Base-by-base conservation (phyloP, 2,329 filamentous ascomycete species). In the Fusarium lateritium region DNA sequence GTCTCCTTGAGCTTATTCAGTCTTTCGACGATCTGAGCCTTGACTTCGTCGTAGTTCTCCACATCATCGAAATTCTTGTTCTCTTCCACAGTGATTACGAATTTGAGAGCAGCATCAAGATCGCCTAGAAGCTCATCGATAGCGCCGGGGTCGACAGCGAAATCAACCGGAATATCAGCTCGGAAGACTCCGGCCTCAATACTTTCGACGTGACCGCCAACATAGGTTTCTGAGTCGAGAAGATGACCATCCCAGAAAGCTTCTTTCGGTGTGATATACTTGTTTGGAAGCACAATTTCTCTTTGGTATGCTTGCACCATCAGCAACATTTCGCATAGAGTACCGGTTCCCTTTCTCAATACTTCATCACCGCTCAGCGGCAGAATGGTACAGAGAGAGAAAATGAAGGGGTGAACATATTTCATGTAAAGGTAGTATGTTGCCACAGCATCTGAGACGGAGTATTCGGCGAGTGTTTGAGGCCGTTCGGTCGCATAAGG, bases 361-460 rank as follows among this genome's bases (percentile, higher is more conserved):
- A 94, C 93, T 76, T 98, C 96, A 75, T 99, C 95, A 34, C 94
- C 94, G 44, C 93, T 94, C 2, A 99, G 86, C 0, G 96, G 96
- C 78, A 99, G 85, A 82, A 99, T 98, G 2, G 94, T 99, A 81
- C 96, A 99, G 1, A 99, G 84, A 2, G 97, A 98, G 85, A 99
- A 99, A 78, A 99, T 96, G 83, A 99, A 99, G 5, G 96, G 96
- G 79, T 99, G 96, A n/a, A 99, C 93, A 79, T 99, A 99, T 91
- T 99, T 99, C 97, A 99, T 99, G 86, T 99, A 99, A 66, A 99
- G 84, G 77, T 99, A 99, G 79, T 99, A 99, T 1, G 96, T 99
- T 22, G 96, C 96, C 51, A 99, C 96, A 11, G 97, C 97, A 85
- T 99, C 97, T 75, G 97, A 99, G 44, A 99, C 96, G 0, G 97